phyloP scores from a whole-genome alignment of 441 rosid species.

The Populus tomentosa region DNA sequence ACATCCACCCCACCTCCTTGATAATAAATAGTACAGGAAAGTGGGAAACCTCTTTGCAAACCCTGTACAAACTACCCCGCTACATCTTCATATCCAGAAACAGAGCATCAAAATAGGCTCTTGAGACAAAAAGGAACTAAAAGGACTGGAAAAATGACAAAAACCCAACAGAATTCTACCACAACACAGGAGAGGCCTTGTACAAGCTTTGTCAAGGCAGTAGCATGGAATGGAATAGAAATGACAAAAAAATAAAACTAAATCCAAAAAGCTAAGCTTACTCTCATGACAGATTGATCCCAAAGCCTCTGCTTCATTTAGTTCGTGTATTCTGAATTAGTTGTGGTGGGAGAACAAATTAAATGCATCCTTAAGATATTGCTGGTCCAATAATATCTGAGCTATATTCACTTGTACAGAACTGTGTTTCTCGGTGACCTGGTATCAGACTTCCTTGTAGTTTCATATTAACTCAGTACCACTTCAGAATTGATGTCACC shows the following conservation, averaged over 20 bases:
- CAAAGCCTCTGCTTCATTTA: conserved; percentile 15
- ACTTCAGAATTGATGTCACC: conserved; percentile 23
- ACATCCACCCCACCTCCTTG: conserved; percentile 24
- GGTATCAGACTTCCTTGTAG: neutral
- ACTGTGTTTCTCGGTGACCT: conserved; percentile 2
- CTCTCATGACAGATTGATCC: neutral
- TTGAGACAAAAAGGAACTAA: neutral
- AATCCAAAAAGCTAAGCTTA: conserved; percentile 6
- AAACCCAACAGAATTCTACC: conserved; percentile 22
- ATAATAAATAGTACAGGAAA: conserved; percentile 35
- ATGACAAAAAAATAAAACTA: conserved; percentile 5
- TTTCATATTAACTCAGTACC: conserved; percentile 18
- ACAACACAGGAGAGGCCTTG: conserved; percentile 22
- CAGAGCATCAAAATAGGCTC: conserved; percentile 41
- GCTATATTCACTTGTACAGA: neutral
- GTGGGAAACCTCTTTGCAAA: conserved; percentile 22
- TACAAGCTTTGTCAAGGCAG: conserved; percentile 18
- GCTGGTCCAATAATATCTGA: neutral
- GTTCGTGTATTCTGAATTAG: neutral
- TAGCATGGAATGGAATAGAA: conserved; percentile 2
- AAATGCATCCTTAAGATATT: conserved; percentile 4
- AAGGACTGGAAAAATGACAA: neutral
- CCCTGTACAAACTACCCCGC: conserved; percentile 39
- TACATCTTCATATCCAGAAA: conserved; percentile 25
- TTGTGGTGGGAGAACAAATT: neutral